Conservation (phyloP, 75 land plant genomes). For the Ceratopteris richardii region DNA sequence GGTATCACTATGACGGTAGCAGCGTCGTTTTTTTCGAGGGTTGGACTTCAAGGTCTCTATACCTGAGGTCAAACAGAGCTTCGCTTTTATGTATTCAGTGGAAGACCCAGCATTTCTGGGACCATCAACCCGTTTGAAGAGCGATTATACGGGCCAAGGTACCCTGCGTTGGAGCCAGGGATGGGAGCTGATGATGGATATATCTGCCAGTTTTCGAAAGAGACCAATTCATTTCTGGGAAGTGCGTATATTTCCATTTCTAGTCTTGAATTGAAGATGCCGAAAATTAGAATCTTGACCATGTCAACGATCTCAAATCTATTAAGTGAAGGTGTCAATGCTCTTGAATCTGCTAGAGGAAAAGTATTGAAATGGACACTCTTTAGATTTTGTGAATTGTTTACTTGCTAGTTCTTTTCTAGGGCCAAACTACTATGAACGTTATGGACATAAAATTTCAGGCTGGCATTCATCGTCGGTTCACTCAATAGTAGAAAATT, state of each 20-base stretch:
- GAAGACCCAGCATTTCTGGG: conserved; percentile 67
- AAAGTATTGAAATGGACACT: too few species aligned
- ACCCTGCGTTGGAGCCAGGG: conserved; percentile 84
- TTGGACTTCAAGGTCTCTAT: conserved; percentile 96
- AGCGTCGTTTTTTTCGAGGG: conserved; percentile 75
- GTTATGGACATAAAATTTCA: too few species aligned
- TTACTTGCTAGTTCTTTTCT: too few species aligned
- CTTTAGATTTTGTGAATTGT: too few species aligned
- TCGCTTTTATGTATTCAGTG: conserved; percentile 94
- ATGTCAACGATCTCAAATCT: too few species aligned
- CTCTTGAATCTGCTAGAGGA: too few species aligned
- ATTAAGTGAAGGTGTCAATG: too few species aligned
- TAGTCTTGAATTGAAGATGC: too few species aligned
- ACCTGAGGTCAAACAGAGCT: conserved; percentile 79
- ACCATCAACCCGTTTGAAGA: conserved; percentile 29
- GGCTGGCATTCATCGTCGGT: too few species aligned
- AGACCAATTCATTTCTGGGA: conserved; percentile 69
- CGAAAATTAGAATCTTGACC: too few species aligned
- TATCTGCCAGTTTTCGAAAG: conserved; percentile 56
- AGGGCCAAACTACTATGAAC: too few species aligned
- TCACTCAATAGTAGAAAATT: too few species aligned
- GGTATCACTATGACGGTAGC: conserved; percentile 95
- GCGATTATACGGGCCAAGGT: conserved; percentile 41
- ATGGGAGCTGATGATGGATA: conserved; percentile 93
- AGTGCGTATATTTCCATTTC: conserved; percentile 52